Evolutionary conservation across 768 basidiomycete genomes (phyloP), one percentile per base, ranked within the genome.

Genomic region (Hericium coralloides): DNA sequence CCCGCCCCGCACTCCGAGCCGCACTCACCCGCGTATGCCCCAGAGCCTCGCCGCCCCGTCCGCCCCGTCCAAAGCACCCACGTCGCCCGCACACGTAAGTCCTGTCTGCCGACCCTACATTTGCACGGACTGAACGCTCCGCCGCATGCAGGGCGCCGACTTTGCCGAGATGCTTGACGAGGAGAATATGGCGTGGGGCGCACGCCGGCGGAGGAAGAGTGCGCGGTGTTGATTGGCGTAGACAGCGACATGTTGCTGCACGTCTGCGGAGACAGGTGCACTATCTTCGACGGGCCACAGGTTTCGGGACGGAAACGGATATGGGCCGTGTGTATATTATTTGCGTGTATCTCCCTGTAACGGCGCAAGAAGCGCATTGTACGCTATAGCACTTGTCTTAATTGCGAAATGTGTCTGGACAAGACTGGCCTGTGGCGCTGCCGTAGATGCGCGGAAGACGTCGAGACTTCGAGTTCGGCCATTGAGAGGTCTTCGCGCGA

Each of bases 141-240:
- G 8, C 9, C 22, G 49, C 49, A 31, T 1, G 26, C 25, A 31
- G 49, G 15, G 25, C 23, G 20, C 26, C 25, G 49, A 2, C 4
- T 56, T 10, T 26, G 69, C 68, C 17, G 64, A 69, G 53, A 67
- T 66, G 63, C 59, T 70, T 17, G 69, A 70, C 14, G 68, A 68
- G 37, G 69, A 70, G 15, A 68, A 70, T 51, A 50, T 62, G 56
- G 62, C 69, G 3, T 70, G 69, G 69, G 68, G 66, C 23, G 64
- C 62, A 17, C 62, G 49, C 49, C 5, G 49, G 15, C 25, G 22
- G 23, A 14, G 49, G 49, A 25, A 23, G 26, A 22, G 49, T 9
- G 22, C 49, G 17, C 18, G 15, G 18, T 25, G 26, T 12, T 25
- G 9, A 18, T 23, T 22, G 49, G 12, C 25, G 49, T 17, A 10